Evolutionary conservation across 2,329 filamentous ascomycete genomes (phyloP), one percentile per base, ranked within the genome.

Genomic region (Verticillium alfalfae): DNA sequence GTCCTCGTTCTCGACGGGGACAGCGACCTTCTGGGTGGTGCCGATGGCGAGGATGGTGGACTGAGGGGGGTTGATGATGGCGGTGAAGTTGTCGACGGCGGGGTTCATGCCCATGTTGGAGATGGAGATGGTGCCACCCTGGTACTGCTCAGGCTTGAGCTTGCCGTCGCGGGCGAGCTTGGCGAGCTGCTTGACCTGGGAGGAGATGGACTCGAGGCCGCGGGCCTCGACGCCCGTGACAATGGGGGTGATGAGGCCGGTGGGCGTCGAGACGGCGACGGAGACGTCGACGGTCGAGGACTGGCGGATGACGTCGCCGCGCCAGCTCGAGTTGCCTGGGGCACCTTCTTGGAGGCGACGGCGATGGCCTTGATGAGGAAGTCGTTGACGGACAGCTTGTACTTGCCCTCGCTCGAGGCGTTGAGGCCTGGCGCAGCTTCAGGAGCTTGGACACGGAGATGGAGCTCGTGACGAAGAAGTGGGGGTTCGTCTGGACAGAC

Each of bases 41-140:
- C 96, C 95, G 63, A 99, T 91, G 61, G 95, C 94, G 66, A 99
- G 85, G 76, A 99, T 99, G 73, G 88, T 90, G 60, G 95, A 91
- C 83, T 99, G 96, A 60, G 95, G 95, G 68, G 96, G 95, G 87
- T 99, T 99, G 85, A 99, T 97, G 73, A 99, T 91, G 69, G 95
- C 95, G 59, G 95, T 98, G 82, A 99, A 99, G 76, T 93, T 88
- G 80, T 98, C 93, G 66, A 99, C 89, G 58, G 95, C 94, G 57
- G 88, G 74, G 86, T 99, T 99, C 95, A 99, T 99, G 79, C 95
- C 95, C 95, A 99, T 96, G 88, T 99, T 99, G 81, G 92, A 96
- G 80, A 99, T 98, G 78, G 94, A 97, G 81, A 99, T 97, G 76
- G 92, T 96, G 76, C 95, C 95, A 61, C 95, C 95, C 84, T 97